Base-by-base conservation (phyloP, 768 basidiomycete genomes). In the Chalciporus pseudorubinellus region DNA sequence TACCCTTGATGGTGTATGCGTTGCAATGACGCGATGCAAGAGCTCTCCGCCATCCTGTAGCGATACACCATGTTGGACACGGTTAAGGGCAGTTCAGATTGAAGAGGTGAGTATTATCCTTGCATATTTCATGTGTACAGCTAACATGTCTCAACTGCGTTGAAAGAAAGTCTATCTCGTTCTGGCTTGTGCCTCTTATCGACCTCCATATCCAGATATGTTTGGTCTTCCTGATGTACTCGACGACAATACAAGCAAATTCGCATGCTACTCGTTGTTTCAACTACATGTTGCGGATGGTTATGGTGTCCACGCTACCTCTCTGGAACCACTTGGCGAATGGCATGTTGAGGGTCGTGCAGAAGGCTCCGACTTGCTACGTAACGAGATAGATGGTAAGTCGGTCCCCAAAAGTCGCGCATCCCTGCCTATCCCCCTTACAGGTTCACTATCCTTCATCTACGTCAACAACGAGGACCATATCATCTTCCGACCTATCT, bases 301-400 rank as follows among this genome's bases (percentile, higher is more conserved):
- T 31, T 46, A 55, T 19, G 28, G 43, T 16, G 50, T 66, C 10
- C 16, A 57, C 12, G 51, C 57, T 21, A 53, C 66, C 13, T 62
- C 57, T 22, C 71, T 87, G 1, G 72, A 72, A 46, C 71, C 72
- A 38, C 55, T 85, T 10, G 79, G 80, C 7, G 78, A 82, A 41
- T 85, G 83, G 81, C 60, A 74, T 20, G 62, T 82, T 6, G 75
- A 79, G 36, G 79, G 83, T 11, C 72, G 73, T 13, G 69, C 76
- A 0, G 66, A 69, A 44, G 74, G 74, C 19, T 62, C 77, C 12
- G 78, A 76, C 3, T 63, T 86, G 11, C 67, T 76, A 49, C 63
- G 70, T 22, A 68, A 66, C 44, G 77, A 78, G 49, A 53, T 61
- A 11, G 76, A 82, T 39, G 73, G 85, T 85, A 60, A 42, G 74